phyloP scores from a whole-genome alignment of 257 asterid species.

The Ilex asprella region DNA sequence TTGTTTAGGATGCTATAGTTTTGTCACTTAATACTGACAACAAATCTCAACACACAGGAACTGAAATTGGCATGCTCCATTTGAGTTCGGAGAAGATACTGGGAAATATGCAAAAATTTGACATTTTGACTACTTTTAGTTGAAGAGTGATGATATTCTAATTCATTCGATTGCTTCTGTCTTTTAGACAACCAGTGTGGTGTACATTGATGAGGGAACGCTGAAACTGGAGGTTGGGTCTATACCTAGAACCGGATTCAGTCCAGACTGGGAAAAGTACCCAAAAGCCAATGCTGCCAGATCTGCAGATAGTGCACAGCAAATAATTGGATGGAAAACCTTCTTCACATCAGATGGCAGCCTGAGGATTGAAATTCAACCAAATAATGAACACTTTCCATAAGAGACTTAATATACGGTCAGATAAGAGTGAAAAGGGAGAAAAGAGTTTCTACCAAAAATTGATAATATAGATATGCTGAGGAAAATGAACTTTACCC shows the following conservation, averaged over 20 bases:
- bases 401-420: not conserved
- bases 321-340: conserved; percentile 87
- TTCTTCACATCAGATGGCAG: conserved; percentile 68
- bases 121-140: too few relatives aligned
- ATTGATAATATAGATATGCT: conserved; percentile 1
- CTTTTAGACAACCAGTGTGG: too few relatives aligned
- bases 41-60: too few relatives aligned
- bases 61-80: too few relatives aligned
- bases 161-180: too few relatives aligned
- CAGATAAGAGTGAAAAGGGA: not conserved
- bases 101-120: too few relatives aligned
- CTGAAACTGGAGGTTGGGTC: not conserved
- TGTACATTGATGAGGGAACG: too few relatives aligned
- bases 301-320: conserved; percentile 84
- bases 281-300: conserved; percentile 83
- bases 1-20: too few relatives aligned
- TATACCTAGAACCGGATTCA: conserved; percentile 79
- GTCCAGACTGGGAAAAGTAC: conserved; percentile 51
- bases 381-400: not conserved
- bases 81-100: too few relatives aligned
- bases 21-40: too few relatives aligned
- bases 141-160: too few relatives aligned
- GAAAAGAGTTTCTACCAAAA: not conserved
- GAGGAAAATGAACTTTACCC: conserved; percentile 42
- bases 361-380: conserved; percentile 34